A percentile compares a stretch with the other conserved stretches of the same genome.
These are phyloP conservation scores for Fagopyrum tataricum DNA, from an alignment of 148 eudicot genomes.

Conservation along the genomic window DNA sequence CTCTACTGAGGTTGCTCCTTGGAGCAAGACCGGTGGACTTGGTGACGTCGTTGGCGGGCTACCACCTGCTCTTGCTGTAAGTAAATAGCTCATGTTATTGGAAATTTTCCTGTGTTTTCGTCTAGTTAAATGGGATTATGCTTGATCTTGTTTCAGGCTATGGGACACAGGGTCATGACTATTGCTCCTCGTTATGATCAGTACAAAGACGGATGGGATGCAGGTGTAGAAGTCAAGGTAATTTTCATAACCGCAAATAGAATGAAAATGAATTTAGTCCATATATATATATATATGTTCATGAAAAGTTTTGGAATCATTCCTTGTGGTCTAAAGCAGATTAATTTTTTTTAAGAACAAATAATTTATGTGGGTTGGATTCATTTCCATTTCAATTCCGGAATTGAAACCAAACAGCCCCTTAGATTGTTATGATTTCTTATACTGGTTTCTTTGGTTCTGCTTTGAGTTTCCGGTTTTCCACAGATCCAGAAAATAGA, in stretches of 20 bases:
- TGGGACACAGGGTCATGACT: conserved; percentile 76
- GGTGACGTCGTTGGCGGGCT: conserved; percentile 96
- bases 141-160: conserved; percentile 28
- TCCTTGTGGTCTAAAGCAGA: too few relatives aligned
- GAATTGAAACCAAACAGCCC: too few relatives aligned
- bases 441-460: too few relatives aligned
- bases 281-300: too few relatives aligned
- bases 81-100: conserved; percentile 1
- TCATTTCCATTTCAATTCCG: too few relatives aligned
- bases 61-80: conserved; percentile 91
- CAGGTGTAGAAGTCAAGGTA: conserved; percentile 55
- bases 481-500: too few relatives aligned
- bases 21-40: conserved; percentile 96
- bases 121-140: neutral
- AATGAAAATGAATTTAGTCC: too few relatives aligned
- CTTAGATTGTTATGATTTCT: too few relatives aligned
- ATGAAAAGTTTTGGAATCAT: too few relatives aligned
- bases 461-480: neutral
- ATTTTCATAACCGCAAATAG: neutral
- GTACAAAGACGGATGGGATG: conserved; percentile 90
- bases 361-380: too few relatives aligned
- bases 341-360: too few relatives aligned
- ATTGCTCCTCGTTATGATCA: conserved; percentile 79
- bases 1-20: conserved; percentile 53
- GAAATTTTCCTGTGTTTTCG: neutral